Base-by-base conservation (phyloP, 257 asterid genomes). In the Knoxia roxburghii region DNA sequence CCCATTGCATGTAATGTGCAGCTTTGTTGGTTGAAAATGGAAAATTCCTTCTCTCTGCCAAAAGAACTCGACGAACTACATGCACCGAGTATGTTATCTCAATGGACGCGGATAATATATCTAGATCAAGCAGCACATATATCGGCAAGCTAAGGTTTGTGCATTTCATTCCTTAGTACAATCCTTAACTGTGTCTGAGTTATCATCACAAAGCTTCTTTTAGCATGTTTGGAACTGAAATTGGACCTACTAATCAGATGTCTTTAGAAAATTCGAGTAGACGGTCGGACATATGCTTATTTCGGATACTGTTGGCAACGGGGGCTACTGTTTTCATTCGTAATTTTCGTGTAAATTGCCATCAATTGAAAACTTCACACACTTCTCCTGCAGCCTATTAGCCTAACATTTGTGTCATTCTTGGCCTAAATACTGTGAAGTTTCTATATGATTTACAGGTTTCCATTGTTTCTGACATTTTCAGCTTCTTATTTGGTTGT, bases 41-140 rank as follows among this genome's bases (percentile, higher is more conserved):
- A 53, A 92, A 92, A 82, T 92, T 92, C 77, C 97, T 92, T 72
- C 98, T 92, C 79, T 89, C 96, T 56, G 97, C 98, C 46, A 92
- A 89, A 81, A 80, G 98, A 78, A 89, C 96, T 15, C 94, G 97
- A 41, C 79, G 98, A 69, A 92, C 98, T 61, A 92, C 98, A 23
- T 89, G 90, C 84, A 92, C 97, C 1, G 98, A 92, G 81, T 92
- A 92, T 76, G 85, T 92, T 30, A 87, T 92, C 86, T 92, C 98
- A 20, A 92, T 88, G 91, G 91, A 89, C 41, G 96, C 97, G 26
- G 96, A 87, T 68, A 82, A 89, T 69, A 87, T 92, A 71, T 92
- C 98, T 33, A 76, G 97, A 84, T 89, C 98, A 45, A 89, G 96
- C 73, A 89, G 81, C 85, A 84, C 96, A 6, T 92, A 89, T 57